A percentile compares a stretch with the other conserved stretches of the same genome.
These are phyloP conservation scores for Sarocladium kiliense DNA, from an alignment of 2,329 filamentous ascomycete species.

Conservation along the genomic window DNA sequence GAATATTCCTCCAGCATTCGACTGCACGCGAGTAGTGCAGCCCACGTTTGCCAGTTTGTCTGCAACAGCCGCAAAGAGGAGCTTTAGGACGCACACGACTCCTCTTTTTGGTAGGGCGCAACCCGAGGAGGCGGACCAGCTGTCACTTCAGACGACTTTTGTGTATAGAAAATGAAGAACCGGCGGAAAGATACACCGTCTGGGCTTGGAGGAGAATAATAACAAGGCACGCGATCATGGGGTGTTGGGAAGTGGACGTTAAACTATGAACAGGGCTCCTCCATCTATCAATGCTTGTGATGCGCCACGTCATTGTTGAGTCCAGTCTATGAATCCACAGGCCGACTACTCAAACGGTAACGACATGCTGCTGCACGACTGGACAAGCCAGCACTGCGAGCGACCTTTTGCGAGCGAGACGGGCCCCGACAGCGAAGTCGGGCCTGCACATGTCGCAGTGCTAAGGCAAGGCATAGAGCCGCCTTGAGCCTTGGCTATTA, in stretches of 20 bases:
- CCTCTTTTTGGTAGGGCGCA: background rate
- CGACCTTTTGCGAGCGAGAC: background rate
- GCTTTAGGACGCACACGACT: background rate
- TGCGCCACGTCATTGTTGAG: background rate
- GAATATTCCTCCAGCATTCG: background rate
- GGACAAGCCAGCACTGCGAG: background rate
- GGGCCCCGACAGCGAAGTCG: no score
- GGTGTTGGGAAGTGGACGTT: background rate
- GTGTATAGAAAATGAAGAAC: background rate
- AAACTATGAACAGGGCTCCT: background rate
- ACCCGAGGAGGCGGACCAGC: background rate
- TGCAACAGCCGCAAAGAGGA: background rate
- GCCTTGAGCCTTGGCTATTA: background rate
- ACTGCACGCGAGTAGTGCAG: background rate
- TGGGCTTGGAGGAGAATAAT: background rate
- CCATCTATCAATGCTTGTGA: background rate
- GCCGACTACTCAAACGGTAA: background rate
- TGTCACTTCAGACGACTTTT: background rate
- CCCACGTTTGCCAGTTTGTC: background rate
- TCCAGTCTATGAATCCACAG: background rate
- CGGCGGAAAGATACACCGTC: background rate
- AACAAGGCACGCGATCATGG: background rate
- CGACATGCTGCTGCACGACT: background rate
- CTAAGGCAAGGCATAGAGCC: background rate
- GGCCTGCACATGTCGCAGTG: background rate